Evolutionary conservation across 176 grass and related monocot genomes (phyloP).

Genomic region (Avena atlantica): DNA sequence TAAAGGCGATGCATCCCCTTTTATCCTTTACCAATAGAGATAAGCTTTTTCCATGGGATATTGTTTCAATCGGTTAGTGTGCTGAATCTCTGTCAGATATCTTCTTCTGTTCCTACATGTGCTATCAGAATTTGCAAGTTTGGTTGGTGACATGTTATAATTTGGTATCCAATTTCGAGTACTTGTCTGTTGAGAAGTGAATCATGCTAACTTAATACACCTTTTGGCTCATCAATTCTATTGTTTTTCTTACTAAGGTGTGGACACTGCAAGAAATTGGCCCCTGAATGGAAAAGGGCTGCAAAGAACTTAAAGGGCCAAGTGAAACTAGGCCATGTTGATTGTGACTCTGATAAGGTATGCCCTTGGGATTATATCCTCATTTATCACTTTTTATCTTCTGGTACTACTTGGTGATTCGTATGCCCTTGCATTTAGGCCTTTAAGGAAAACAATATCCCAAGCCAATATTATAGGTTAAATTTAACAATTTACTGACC

Average conservation of each 20-base stretch:
- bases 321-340: slow-evolving; percentile 95
- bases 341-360: slow-evolving; percentile 98
- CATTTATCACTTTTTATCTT: slow-evolving; percentile 10
- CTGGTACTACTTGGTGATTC: background rate
- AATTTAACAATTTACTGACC: background rate
- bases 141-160: background rate
- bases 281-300: slow-evolving; percentile 98
- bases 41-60: background rate
- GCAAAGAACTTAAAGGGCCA: slow-evolving; percentile 96
- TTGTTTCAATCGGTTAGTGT: background rate
- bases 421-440: background rate
- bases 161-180: background rate
- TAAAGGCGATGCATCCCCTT: background rate
- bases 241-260: slow-evolving; percentile 65
- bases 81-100: background rate
- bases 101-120: background rate
- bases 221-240: slow-evolving; percentile 23
- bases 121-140: background rate
- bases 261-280: slow-evolving; percentile 99
- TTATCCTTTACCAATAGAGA: slow-evolving; percentile 9
- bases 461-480: background rate
- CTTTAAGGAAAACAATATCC: background rate
- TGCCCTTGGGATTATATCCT: slow-evolving; percentile 14
- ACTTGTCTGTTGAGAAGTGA: background rate
- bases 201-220: slow-evolving; percentile 25